phyloP scores from a whole-genome alignment of 1,284 basidiomycete genomes.

The Trichosporon asahii region DNA sequence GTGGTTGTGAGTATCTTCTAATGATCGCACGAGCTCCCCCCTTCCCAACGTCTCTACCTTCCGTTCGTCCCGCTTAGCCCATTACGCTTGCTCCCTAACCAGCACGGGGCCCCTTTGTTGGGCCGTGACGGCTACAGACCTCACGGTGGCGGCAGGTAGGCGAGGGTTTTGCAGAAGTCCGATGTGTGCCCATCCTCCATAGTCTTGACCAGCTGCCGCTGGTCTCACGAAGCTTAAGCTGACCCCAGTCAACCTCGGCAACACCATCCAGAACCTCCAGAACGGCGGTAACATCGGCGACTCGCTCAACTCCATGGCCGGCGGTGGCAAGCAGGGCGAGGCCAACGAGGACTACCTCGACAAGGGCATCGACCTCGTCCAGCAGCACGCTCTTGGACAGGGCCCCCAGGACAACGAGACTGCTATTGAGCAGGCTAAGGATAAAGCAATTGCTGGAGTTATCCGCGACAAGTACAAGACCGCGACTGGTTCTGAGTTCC shows the following conservation, averaged over 20 bases:
- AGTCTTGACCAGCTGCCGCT: too few relatives aligned
- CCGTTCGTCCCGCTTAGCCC: too few relatives aligned
- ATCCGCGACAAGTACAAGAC: slow-evolving; percentile 19
- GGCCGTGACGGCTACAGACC: too few relatives aligned
- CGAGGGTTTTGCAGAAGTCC: too few relatives aligned
- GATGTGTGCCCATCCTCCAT: too few relatives aligned
- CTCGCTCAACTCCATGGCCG: slow-evolving; percentile 21
- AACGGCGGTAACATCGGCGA: slow-evolving; percentile 17
- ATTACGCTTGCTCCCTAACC: too few relatives aligned
- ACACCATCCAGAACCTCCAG: slow-evolving; percentile 6
- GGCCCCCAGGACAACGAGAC: slow-evolving; percentile 23
- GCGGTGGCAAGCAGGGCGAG: slow-evolving; percentile 25
- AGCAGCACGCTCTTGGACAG: slow-evolving; percentile 18
- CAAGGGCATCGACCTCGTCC: slow-evolving; percentile 25
- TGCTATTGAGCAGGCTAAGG: slow-evolving; percentile 23
- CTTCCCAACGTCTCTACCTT: background rate
- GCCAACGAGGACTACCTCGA: slow-evolving; percentile 23
- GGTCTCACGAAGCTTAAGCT: background rate
- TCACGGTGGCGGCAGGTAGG: too few relatives aligned
- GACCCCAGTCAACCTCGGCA: slow-evolving; percentile 18
- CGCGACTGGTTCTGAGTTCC: slow-evolving; percentile 17
- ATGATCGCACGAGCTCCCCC: background rate
- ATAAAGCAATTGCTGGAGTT: slow-evolving; percentile 21
- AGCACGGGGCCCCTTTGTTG: too few relatives aligned
- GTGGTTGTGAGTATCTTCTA: slow-evolving; percentile 13